These are phyloP conservation scores for Cyclotella distinguenda DNA, from an alignment of 108 stramenopile species.

Conservation along the genomic window DNA sequence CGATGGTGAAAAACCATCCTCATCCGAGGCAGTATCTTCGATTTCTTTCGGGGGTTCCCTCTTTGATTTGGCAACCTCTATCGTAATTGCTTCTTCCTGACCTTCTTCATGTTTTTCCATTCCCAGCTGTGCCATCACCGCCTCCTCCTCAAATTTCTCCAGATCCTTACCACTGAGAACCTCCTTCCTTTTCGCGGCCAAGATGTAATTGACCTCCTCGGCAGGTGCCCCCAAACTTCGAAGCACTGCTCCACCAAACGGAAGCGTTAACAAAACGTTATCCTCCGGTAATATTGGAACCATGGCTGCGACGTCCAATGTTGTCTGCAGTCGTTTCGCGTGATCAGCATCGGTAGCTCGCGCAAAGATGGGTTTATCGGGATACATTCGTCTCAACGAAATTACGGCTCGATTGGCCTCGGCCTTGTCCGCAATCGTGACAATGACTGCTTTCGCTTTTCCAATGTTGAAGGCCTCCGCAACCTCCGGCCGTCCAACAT, in stretches of 20 bases:
- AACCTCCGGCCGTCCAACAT: slow-evolving; percentile 90
- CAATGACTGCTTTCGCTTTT: slow-evolving; percentile 90
- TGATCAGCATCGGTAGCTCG: slow-evolving; percentile 90
- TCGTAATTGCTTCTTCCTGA: slow-evolving; percentile 1
- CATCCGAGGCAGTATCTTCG: background rate
- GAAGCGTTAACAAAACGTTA: slow-evolving; percentile 88
- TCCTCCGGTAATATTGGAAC: slow-evolving; percentile 95
- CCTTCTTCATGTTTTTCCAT: slow-evolving; percentile 44
- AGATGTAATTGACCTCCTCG: slow-evolving; percentile 85
- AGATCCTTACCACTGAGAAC: slow-evolving; percentile 62
- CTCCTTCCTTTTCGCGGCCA: slow-evolving; percentile 79
- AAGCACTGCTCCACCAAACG: slow-evolving; percentile 94
- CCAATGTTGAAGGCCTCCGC: slow-evolving; percentile 93
- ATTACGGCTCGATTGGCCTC: slow-evolving; percentile 91
- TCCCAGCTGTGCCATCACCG: slow-evolving; percentile 64
- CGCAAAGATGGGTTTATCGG: slow-evolving; percentile 89
- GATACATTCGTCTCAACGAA: slow-evolving; percentile 85
- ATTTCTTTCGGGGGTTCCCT: background rate
- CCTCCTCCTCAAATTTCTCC: slow-evolving; percentile 65
- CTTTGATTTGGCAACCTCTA: background rate
- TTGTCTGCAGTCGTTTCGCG: slow-evolving; percentile 84
- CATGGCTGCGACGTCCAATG: slow-evolving; percentile 91
- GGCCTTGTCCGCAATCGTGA: slow-evolving; percentile 87
- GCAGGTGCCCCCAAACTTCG: slow-evolving; percentile 68
- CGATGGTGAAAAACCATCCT: background rate